Evolutionary conservation across 1,284 basidiomycete species (phyloP).

Genomic region (Cerrena zonata): DNA sequence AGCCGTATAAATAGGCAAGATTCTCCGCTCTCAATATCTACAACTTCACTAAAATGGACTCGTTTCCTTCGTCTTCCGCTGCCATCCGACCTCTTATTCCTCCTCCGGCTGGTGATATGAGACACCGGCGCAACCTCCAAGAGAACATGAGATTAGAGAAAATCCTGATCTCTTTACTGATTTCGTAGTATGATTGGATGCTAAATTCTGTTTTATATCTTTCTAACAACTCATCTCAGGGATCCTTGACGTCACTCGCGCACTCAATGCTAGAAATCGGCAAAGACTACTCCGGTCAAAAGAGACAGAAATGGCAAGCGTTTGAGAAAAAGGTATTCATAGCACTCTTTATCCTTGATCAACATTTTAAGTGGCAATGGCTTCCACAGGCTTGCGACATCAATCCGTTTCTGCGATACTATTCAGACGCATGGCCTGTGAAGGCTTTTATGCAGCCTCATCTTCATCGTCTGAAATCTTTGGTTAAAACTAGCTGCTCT

Average conservation of each 20-base stretch:
- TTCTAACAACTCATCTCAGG: too few species aligned
- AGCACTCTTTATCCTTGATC: too few species aligned
- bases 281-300: not conserved
- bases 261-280: not conserved
- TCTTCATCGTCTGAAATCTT: too few species aligned
- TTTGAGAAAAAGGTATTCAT: not conserved
- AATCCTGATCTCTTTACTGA: not conserved
- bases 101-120: not conserved
- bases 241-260: not conserved
- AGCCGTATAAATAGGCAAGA: too few species aligned
- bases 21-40: too few species aligned
- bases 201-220: not conserved
- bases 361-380: too few species aligned
- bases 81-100: not conserved
- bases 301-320: not conserved
- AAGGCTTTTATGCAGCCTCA: not conserved
- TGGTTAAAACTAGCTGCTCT: too few species aligned
- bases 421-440: conserved; percentile 3
- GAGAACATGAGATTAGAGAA: not conserved
- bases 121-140: not conserved
- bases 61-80: not conserved
- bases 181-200: not conserved
- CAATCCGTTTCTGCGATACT: not conserved
- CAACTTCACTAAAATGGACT: too few species aligned
- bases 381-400: not conserved